Conservation (phyloP, 2,329 filamentous ascomycete genomes). For the Fusarium sp. region DNA sequence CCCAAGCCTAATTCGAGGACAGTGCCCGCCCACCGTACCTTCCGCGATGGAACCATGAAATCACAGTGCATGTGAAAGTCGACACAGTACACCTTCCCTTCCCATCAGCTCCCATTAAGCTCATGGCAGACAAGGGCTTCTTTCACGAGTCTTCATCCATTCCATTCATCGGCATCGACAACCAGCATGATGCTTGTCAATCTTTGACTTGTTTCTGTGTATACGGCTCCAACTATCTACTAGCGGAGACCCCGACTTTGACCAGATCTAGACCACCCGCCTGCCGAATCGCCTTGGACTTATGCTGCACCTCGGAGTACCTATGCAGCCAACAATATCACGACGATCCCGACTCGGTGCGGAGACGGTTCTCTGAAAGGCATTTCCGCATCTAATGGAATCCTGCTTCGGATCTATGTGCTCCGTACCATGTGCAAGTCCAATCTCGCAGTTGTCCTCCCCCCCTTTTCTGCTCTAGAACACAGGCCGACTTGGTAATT, state of each 20-base stretch:
- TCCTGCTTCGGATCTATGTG: background rate
- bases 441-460: slow-evolving; percentile 17
- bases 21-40: background rate
- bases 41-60: background rate
- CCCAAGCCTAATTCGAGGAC: background rate
- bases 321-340: slow-evolving; percentile 25
- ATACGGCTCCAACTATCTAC: background rate
- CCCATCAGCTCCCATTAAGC: background rate
- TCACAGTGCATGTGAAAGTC: background rate
- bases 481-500: slow-evolving; percentile 22
- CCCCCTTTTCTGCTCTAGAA: slow-evolving; percentile 31
- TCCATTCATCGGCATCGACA: background rate
- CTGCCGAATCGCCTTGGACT: slow-evolving; percentile 26
- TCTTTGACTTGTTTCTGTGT: background rate
- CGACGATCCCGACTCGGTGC: slow-evolving; percentile 16
- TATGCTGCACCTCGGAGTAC: slow-evolving; percentile 25
- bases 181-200: slow-evolving; percentile 19
- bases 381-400: slow-evolving; percentile 16
- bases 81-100: slow-evolving; percentile 5
- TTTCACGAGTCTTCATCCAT: slow-evolving; percentile 3
- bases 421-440: slow-evolving; percentile 1
- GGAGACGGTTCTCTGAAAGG: slow-evolving; percentile 18
- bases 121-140: slow-evolving; percentile 5
- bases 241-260: slow-evolving; percentile 17
- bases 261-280: slow-evolving; percentile 33